A percentile compares a stretch with the other conserved stretches of the same genome.
Conservation (phyloP, 306 rosid genomes). For the Betula pendula region DNA sequence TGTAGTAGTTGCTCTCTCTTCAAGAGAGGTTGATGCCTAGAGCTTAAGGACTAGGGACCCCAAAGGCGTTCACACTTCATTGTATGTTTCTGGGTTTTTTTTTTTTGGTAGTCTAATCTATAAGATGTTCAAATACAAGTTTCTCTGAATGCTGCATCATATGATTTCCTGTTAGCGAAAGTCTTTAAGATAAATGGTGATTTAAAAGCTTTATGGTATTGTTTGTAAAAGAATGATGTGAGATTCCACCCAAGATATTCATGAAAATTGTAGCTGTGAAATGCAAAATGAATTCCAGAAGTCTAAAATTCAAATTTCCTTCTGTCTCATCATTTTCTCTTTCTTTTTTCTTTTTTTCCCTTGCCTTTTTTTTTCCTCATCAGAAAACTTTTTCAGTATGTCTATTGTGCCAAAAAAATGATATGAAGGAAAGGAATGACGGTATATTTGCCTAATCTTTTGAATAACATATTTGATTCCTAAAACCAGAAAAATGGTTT, state of each 20-base stretch:
- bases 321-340: background rate
- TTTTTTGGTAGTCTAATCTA: background rate
- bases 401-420: background rate
- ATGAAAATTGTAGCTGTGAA: background rate
- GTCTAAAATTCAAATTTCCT: background rate
- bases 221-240: background rate
- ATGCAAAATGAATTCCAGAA: background rate
- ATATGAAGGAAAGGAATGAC: background rate
- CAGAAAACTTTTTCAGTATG: background rate
- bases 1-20: no score
- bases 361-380: background rate
- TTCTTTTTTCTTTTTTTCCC: background rate
- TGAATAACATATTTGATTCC: background rate
- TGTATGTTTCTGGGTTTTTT: no score
- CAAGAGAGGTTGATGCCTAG: no score
- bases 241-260: background rate
- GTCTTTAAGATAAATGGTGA: no score
- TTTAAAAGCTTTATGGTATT: background rate
- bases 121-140: background rate
- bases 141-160: no score
- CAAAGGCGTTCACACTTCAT: no score
- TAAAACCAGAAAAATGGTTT: background rate
- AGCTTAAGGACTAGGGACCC: no score
- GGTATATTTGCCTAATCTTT: background rate
- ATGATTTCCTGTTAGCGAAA: no score